These are phyloP conservation scores for Ophiostoma piceae DNA, from an alignment of 2,329 filamentous ascomycete genomes.

Conservation along the genomic window DNA sequence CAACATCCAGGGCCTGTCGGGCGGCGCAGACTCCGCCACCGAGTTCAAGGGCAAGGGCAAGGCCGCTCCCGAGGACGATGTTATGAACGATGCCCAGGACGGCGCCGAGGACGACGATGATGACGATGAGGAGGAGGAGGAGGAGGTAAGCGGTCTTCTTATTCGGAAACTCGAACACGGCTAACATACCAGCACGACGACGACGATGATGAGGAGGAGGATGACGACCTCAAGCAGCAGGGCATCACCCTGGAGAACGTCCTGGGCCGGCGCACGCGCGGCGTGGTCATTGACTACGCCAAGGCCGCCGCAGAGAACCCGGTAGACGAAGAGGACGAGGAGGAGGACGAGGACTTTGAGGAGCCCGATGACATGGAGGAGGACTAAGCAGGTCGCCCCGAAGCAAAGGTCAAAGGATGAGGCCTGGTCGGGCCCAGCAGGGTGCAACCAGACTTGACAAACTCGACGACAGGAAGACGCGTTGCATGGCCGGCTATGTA, in stretches of 20 bases:
- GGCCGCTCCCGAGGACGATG: conserved; percentile 49
- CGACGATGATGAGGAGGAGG: conserved; percentile 48
- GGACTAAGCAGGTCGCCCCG: conserved; percentile 33
- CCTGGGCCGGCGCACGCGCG: conserved; percentile 82
- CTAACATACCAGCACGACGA: conserved; percentile 15
- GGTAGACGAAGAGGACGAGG: conserved; percentile 72
- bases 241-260: conserved; percentile 91
- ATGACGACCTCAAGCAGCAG: conserved; percentile 77
- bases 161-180: conserved; percentile 21
- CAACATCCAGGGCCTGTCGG: conserved; percentile 44
- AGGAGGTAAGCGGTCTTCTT: conserved; percentile 19
- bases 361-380: conserved; percentile 69
- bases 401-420: neutral
- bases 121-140: conserved; percentile 61
- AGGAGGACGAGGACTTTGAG: conserved; percentile 63
- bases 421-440: neutral
- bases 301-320: conserved; percentile 79
- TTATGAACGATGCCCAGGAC: conserved; percentile 60
- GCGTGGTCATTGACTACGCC: conserved; percentile 86
- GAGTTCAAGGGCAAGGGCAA: conserved; percentile 74
- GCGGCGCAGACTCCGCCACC: conserved; percentile 27
- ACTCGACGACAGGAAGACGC: neutral
- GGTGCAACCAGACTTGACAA: neutral
- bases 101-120: conserved; percentile 72
- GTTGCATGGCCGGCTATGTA: neutral